Base-by-base conservation (phyloP, 768 basidiomycete genomes). In the Russula compacta region DNA sequence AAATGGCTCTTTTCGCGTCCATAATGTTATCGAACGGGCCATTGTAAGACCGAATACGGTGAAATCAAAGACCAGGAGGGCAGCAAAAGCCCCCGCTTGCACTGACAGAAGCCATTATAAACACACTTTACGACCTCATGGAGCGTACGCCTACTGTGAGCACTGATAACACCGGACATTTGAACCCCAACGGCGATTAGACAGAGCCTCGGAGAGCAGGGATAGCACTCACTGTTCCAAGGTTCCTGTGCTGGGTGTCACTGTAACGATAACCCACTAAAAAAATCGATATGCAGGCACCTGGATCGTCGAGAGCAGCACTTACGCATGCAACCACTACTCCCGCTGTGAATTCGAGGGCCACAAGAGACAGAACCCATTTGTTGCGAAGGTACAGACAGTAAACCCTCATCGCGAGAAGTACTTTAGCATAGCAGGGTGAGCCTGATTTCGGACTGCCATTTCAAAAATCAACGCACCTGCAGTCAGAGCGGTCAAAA, bases 321-420 rank as follows among this genome's bases (percentile, higher is more conserved):
- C 58, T 42, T 53, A 60, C 39, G 17, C n/a, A 44, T 51, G 17
- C 46, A 5, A 43, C 5, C 42, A 17, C 0, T 6, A 58, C 10
- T 15, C 19, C 48, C 0, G 38, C 43, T 29, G 61, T 59, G 4
- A 59, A 32, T 44, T 65, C 64, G 5, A 57, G 5, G 32, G 60
- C 33, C 29, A 56, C 50, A 4, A 70, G 8, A 11, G 1, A 5
- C 12, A 69, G 59, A 32, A 71, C 56, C 29, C 60, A 61, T 21
- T 46, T 60, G n/a, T 62, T 69, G 17, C 69, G 65, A n/a, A 61
- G 56, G 53, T 70, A 70, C 53, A 71, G 52, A 1, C 69, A 69
- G 19, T 67, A 70, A 17, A 68, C 67, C 11, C 70, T 65, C 48
- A 69, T 59, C 3, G 64, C 19, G 15, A 70, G 64, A 24, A 68